phyloP scores from a whole-genome alignment of 345 rosid species.

The Populus ilicifolia region DNA sequence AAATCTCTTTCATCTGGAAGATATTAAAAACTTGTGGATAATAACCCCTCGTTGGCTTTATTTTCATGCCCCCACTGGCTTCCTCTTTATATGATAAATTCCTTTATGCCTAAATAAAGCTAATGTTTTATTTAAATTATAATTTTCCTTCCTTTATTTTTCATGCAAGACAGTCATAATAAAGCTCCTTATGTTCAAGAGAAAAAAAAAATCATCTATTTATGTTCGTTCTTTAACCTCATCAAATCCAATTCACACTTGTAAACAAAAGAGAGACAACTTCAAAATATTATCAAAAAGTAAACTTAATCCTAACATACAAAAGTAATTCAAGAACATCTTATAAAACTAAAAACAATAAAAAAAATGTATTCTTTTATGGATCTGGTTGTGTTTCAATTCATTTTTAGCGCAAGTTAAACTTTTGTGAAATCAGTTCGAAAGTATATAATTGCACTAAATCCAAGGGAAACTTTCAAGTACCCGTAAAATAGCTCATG shows the following conservation, averaged over 20 bases:
- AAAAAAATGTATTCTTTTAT: too few relatives aligned
- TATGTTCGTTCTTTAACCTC: not conserved
- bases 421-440: not conserved
- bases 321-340: too few relatives aligned
- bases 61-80: not conserved
- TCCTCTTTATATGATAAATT: not conserved
- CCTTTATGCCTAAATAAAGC: not conserved
- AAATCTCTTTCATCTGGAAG: not conserved
- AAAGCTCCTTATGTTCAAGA: not conserved
- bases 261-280: too few relatives aligned
- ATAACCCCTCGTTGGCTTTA: constrained; percentile 6
- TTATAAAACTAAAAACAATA: too few relatives aligned
- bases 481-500: not conserved
- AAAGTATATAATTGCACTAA: not conserved
- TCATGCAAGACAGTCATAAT: too few relatives aligned
- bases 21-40: constrained; percentile 4
- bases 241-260: too few relatives aligned
- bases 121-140: not conserved
- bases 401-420: not conserved
- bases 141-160: not conserved
- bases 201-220: not conserved
- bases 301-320: too few relatives aligned
- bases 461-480: not conserved
- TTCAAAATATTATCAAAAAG: too few relatives aligned
- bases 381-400: not conserved